Evolutionary conservation across 2,329 filamentous ascomycete species (phyloP).

Genomic region (Hymenoscyphus albidus): DNA sequence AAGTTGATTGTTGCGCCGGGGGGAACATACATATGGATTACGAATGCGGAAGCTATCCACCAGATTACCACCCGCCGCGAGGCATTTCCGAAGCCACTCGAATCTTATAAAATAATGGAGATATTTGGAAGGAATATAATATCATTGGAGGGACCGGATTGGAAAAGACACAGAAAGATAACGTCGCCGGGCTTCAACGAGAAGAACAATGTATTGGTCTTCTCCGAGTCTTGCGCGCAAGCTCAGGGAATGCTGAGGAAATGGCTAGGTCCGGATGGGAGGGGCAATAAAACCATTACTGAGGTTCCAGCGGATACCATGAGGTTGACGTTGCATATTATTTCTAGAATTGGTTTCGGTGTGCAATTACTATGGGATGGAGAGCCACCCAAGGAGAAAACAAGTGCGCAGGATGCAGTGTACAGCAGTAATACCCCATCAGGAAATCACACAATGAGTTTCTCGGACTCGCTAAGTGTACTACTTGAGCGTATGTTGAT

Average conservation of each 20-base stretch:
- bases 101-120: slow-evolving; percentile 55
- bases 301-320: slow-evolving; percentile 63
- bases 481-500: slow-evolving; percentile 52
- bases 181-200: slow-evolving; percentile 72
- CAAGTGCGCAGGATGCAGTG: slow-evolving; percentile 45
- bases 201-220: slow-evolving; percentile 66
- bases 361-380: slow-evolving; percentile 59
- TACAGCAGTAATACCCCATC: slow-evolving; percentile 30
- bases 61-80: slow-evolving; percentile 64
- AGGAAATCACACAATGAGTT: slow-evolving; percentile 49
- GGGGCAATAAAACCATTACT: slow-evolving; percentile 47
- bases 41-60: slow-evolving; percentile 61
- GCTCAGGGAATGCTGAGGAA: slow-evolving; percentile 56
- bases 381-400: slow-evolving; percentile 45
- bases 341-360: slow-evolving; percentile 70
- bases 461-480: slow-evolving; percentile 49
- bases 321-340: slow-evolving; percentile 55
- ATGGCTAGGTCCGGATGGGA: slow-evolving; percentile 48
- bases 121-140: slow-evolving; percentile 71
- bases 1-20: slow-evolving; percentile 62
- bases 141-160: slow-evolving; percentile 63
- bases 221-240: slow-evolving; percentile 60
- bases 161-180: slow-evolving; percentile 70
- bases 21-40: slow-evolving; percentile 50
- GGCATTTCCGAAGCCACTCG: slow-evolving; percentile 66